These are phyloP conservation scores for Zygoascus bituminiphila DNA, from an alignment of 805 yeast genomes.

Conservation along the genomic window DNA sequence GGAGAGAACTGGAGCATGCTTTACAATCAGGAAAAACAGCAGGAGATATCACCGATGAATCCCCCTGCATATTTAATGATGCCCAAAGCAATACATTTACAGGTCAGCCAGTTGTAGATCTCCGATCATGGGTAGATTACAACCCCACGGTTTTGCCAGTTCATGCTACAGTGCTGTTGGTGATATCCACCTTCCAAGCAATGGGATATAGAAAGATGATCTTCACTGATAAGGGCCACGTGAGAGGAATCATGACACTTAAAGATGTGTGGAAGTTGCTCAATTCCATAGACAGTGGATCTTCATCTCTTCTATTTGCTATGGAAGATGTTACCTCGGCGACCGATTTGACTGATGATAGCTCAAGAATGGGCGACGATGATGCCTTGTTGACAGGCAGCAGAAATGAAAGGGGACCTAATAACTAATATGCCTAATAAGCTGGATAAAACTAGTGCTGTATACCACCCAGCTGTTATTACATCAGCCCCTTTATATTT, in stretches of 20 bases:
- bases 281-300: not conserved
- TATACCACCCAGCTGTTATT: too few species aligned
- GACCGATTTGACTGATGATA: too few species aligned
- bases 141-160: constrained; percentile 27
- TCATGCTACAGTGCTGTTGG: constrained; percentile 29
- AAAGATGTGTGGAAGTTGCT: not conserved
- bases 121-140: constrained; percentile 18
- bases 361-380: not conserved
- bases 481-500: too few species aligned
- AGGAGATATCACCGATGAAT: constrained; percentile 3
- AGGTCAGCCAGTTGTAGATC: constrained; percentile 5
- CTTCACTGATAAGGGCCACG: constrained; percentile 23
- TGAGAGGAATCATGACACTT: constrained; percentile 32
- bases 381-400: not conserved
- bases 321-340: not conserved
- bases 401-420: too few species aligned
- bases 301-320: not conserved
- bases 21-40: constrained; percentile 16
- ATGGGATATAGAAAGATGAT: constrained; percentile 32
- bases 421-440: too few species aligned
- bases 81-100: not conserved
- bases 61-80: constrained; percentile 12
- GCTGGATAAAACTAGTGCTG: too few species aligned
- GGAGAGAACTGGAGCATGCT: constrained; percentile 32
- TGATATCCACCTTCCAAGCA: constrained; percentile 33